phyloP scores from a whole-genome alignment of 148 eudicot genomes.

The Amaranthus palmeri region DNA sequence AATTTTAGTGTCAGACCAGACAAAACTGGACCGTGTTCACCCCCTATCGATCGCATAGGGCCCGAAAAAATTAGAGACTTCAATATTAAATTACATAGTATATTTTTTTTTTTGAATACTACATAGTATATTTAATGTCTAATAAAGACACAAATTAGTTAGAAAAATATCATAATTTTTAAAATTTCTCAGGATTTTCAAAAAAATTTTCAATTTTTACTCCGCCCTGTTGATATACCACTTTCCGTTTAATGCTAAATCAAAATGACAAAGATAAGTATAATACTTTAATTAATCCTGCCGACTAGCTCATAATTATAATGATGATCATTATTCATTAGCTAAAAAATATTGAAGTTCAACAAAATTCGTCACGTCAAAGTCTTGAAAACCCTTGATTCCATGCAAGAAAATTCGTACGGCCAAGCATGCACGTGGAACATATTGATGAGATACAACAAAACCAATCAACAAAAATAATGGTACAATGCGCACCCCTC shows the following conservation, averaged over 20 bases:
- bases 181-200: too few relatives aligned
- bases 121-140: background rate
- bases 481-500: background rate
- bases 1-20: too few relatives aligned
- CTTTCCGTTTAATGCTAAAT: background rate
- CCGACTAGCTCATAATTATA: background rate
- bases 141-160: too few relatives aligned
- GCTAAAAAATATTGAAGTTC: background rate
- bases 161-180: too few relatives aligned
- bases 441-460: constrained; percentile 3
- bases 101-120: background rate
- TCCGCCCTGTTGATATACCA: too few relatives aligned
- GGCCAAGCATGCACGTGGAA: constrained; percentile 29
- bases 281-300: background rate
- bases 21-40: too few relatives aligned
- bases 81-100: too few relatives aligned
- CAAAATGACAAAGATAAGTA: background rate
- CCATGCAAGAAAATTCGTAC: constrained; percentile 27
- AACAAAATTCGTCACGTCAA: constrained; percentile 7
- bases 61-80: too few relatives aligned
- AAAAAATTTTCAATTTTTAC: too few relatives aligned
- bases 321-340: background rate
- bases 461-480: too few relatives aligned
- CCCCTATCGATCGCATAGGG: too few relatives aligned
- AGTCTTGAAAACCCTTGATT: constrained; percentile 11